Base-by-base conservation (phyloP, 805 yeast genomes). In the Naumovozyma baii region DNA sequence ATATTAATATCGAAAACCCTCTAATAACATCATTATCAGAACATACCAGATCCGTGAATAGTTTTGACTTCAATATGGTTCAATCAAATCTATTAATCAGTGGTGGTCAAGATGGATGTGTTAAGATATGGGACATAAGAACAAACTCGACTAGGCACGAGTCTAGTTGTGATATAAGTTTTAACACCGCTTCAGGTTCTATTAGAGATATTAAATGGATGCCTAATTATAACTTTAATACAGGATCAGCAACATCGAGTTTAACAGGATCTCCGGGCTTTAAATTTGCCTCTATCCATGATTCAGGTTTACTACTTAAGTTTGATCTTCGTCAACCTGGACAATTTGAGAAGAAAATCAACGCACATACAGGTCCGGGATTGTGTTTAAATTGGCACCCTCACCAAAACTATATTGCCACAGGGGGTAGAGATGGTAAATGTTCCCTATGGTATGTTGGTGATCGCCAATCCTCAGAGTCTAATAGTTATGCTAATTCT, bases 291-390 rank as follows among this genome's bases (percentile, higher is more conserved):
- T 78, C 88, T 1, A 86, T 84, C 5, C 90, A 83, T 59, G 97
- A 92, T 57, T 76, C 85, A 2, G 98, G 98, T 13, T 74, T 83
- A 3, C 69, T 90, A n/a, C 77, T 83, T 49, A 77, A 81, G 48
- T 88, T 84, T 77, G 98, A 92, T 62, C 51, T 84, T n/a, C 70
- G 97, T 41, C 72, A 73, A 29, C 79, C 90, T 3, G 50, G 60
- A 10, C 66, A 64, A 37, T 67, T 67, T 37, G 96, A 90, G 50
- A 67, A 79, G 38, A 77, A 80, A 43, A 71, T 92, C 56, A 83
- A 81, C 51, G 94, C 95, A 3, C 97, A 90, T 56, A 74, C 86
- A 2, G 95, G 95, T 0, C 94, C 95, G 2, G 97, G 95, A 0
- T 65, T 88, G 14, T 76, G 94, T 3, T 60, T 92, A 3, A 87